A percentile compares a stretch with the other conserved stretches of the same genome.
Conservation (phyloP, 176 grass and related monocot species). For the Aegilops umbellulata region DNA sequence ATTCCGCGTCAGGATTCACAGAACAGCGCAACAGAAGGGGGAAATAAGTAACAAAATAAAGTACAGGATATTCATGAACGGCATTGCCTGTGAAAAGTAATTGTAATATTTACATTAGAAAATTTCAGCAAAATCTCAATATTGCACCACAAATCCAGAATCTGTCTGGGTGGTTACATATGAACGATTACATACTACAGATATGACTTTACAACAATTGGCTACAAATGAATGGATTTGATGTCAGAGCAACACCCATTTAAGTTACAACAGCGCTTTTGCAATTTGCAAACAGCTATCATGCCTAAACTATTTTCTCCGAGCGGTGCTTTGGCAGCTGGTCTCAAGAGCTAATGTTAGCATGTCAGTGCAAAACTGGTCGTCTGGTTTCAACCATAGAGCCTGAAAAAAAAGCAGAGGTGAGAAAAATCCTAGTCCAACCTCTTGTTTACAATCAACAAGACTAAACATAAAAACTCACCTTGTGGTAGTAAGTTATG, state of each 20-base stretch:
- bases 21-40: not conserved
- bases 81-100: not conserved
- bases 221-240: constrained; percentile 4
- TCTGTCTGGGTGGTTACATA: not conserved
- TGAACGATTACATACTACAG: constrained; percentile 45
- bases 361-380: constrained; percentile 93
- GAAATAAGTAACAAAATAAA: not conserved
- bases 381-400: constrained; percentile 89
- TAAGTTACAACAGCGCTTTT: constrained; percentile 26
- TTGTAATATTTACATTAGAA: not conserved
- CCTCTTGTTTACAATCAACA: not conserved
- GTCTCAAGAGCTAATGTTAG: constrained; percentile 66
- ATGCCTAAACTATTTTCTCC: constrained; percentile 41
- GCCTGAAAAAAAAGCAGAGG: constrained; percentile 49
- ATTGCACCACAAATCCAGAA: not conserved
- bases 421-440: not conserved
- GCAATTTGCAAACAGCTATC: not conserved
- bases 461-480: constrained; percentile 28
- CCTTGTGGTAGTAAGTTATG: constrained; percentile 95
- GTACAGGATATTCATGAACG: not conserved
- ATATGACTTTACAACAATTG: constrained; percentile 35
- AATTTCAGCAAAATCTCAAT: not conserved
- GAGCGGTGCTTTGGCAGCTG: constrained; percentile 26
- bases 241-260: not conserved
- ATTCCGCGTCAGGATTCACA: not conserved